phyloP scores from a whole-genome alignment of 1,284 basidiomycete species.

The Cutaneotrichosporon cavernicola region DNA sequence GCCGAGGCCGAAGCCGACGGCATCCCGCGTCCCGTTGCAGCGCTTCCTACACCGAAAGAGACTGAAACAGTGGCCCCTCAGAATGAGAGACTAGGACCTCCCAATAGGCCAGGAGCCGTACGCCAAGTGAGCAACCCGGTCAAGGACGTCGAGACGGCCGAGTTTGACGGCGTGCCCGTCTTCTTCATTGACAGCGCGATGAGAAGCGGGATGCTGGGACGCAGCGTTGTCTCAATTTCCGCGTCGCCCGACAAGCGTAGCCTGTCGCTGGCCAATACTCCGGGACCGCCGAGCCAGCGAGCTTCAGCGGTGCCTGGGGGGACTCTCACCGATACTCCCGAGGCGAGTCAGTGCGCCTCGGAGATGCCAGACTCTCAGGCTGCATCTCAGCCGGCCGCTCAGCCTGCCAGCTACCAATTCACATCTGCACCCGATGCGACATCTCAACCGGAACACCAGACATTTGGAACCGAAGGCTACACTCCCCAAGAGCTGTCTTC shows the following conservation, averaged over 20 bases:
- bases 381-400: too few relatives aligned
- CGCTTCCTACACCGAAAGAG: not conserved
- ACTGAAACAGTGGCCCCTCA: not conserved
- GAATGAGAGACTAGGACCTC: not conserved
- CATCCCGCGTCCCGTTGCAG: not conserved
- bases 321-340: too few relatives aligned
- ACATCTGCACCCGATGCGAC: not conserved
- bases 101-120: not conserved
- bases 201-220: slow-evolving; percentile 12
- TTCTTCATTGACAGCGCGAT: slow-evolving; percentile 23
- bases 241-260: not conserved
- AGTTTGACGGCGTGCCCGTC: slow-evolving; percentile 23
- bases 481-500: not conserved
- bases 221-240: not conserved
- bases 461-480: too few relatives aligned
- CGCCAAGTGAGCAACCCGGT: not conserved
- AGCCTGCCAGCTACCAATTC: too few relatives aligned
- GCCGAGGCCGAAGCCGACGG: not conserved
- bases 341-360: too few relatives aligned
- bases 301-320: not conserved
- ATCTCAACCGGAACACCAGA: too few relatives aligned
- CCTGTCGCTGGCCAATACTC: not conserved
- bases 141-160: slow-evolving; percentile 15
- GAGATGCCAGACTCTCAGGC: too few relatives aligned
- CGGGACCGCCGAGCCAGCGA: not conserved